A percentile compares a stretch with the other conserved stretches of the same genome.
Evolutionary conservation across 371 early-diverging fungal species (phyloP).

Genomic region (Cokeromyces recurvatus): DNA sequence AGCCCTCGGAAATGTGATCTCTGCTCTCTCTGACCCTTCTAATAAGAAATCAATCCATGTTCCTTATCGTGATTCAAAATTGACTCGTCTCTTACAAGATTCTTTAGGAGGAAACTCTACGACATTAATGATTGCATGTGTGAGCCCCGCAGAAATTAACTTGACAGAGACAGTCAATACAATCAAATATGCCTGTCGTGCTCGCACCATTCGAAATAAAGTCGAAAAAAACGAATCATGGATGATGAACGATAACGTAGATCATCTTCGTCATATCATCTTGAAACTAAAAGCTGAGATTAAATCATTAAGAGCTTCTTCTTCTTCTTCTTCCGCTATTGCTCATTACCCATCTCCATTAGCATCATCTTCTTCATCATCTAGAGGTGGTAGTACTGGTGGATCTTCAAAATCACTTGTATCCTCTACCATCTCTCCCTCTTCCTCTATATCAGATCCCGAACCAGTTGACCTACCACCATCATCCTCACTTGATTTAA

Average conservation of each 20-base stretch:
- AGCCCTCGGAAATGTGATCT: slow-evolving; percentile 99
- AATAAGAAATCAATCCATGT: slow-evolving; percentile 61
- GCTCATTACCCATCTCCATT: slow-evolving; percentile 20
- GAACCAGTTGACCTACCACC: slow-evolving; percentile 12
- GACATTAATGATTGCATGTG: slow-evolving; percentile 93
- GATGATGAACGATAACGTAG: slow-evolving; percentile 55
- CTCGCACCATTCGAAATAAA: slow-evolving; percentile 82
- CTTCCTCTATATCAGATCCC: slow-evolving; percentile 19
- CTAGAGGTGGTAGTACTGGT: background rate
- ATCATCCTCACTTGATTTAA: slow-evolving; percentile 12
- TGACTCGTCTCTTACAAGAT: slow-evolving; percentile 95
- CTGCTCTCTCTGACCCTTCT: slow-evolving; percentile 82
- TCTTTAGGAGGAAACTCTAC: slow-evolving; percentile 92
- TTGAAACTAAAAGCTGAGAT: slow-evolving; percentile 53
- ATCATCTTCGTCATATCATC: slow-evolving; percentile 53
- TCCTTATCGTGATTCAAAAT: slow-evolving; percentile 97
- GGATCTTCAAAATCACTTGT: slow-evolving; percentile 10
- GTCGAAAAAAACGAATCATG: slow-evolving; percentile 66
- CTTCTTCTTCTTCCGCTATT: slow-evolving; percentile 6
- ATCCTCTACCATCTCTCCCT: slow-evolving; percentile 13
- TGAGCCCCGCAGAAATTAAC: slow-evolving; percentile 75
- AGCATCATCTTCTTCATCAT: slow-evolving; percentile 7
- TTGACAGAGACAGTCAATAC: slow-evolving; percentile 90
- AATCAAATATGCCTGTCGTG: slow-evolving; percentile 87
- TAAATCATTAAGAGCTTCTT: slow-evolving; percentile 29